Conservation (phyloP, 805 yeast genomes). For the Scheffersomyces coipomensis region DNA sequence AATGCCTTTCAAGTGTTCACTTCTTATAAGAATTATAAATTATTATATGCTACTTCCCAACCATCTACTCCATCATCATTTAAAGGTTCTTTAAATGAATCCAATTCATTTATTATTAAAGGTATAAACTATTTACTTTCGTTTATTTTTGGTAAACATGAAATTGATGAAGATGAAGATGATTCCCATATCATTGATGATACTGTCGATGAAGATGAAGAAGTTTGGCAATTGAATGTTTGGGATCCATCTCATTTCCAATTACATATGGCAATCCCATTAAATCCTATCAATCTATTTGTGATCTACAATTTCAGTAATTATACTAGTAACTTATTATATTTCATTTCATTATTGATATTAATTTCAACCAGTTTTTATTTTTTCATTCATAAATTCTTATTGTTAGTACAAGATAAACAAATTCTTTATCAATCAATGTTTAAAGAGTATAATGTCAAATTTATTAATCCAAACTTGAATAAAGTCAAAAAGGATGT, state of each 20-base stretch:
- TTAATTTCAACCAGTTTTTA: constrained; percentile 31
- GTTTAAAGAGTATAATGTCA: constrained; percentile 59
- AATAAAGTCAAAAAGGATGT: constrained; percentile 56
- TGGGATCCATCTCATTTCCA: constrained; percentile 70
- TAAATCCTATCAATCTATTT: constrained; percentile 57
- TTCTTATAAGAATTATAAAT: constrained; percentile 27
- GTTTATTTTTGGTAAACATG: not conserved
- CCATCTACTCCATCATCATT: constrained; percentile 24
- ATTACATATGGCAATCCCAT: constrained; percentile 48
- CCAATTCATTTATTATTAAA: not conserved
- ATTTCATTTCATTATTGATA: constrained; percentile 21
- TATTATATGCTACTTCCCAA: constrained; percentile 25
- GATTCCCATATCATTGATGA: constrained; percentile 13
- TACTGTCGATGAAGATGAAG: constrained; percentile 23
- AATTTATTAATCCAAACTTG: constrained; percentile 59
- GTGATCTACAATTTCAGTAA: constrained; percentile 34
- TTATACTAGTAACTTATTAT: constrained; percentile 22
- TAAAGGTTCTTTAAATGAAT: constrained; percentile 4
- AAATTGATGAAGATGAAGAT: constrained; percentile 10
- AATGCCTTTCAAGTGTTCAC: constrained; percentile 4
- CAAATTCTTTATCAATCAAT: constrained; percentile 59
- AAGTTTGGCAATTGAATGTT: constrained; percentile 55
- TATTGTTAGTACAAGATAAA: constrained; percentile 54
- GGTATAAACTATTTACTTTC: not conserved
- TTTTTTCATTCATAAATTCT: constrained; percentile 44